These are phyloP conservation scores for Berberis thunbergii DNA, from an alignment of 164 flowering plant species.

Conservation along the genomic window DNA sequence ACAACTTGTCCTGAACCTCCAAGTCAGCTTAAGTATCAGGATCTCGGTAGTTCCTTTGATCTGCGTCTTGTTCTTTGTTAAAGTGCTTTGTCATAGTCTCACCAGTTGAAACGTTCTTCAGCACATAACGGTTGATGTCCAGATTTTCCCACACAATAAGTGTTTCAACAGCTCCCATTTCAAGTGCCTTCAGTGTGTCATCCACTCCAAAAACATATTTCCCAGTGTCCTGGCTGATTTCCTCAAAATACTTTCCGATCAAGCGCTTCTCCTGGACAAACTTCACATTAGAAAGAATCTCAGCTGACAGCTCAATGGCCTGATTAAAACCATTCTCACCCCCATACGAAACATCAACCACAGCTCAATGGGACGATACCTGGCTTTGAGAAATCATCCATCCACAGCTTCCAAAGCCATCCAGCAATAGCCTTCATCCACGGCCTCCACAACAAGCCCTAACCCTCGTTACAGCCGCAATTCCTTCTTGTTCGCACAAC, in stretches of 20 bases:
- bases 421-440: too few species aligned
- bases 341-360: constrained; percentile 4
- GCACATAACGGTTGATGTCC: not conserved
- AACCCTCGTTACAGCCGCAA: too few species aligned
- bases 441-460: too few species aligned
- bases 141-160: constrained; percentile 7
- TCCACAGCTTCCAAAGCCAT: too few species aligned
- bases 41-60: not conserved
- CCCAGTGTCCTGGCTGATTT: constrained; percentile 1
- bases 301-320: not conserved
- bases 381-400: not conserved
- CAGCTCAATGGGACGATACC: not conserved
- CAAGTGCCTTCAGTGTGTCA: constrained; percentile 4
- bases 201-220: constrained; percentile 1
- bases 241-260: constrained; percentile 1
- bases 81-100: not conserved
- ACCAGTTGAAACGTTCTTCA: constrained; percentile 3
- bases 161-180: constrained; percentile 6
- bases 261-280: constrained; percentile 4
- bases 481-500: too few species aligned
- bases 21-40: not conserved
- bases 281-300: constrained; percentile 3
- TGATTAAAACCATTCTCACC: constrained; percentile 5
- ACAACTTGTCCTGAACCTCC: constrained; percentile 1
- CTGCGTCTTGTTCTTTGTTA: not conserved